Base-by-base conservation (phyloP, 805 yeast species). In the Lipomyces anomalus region DNA sequence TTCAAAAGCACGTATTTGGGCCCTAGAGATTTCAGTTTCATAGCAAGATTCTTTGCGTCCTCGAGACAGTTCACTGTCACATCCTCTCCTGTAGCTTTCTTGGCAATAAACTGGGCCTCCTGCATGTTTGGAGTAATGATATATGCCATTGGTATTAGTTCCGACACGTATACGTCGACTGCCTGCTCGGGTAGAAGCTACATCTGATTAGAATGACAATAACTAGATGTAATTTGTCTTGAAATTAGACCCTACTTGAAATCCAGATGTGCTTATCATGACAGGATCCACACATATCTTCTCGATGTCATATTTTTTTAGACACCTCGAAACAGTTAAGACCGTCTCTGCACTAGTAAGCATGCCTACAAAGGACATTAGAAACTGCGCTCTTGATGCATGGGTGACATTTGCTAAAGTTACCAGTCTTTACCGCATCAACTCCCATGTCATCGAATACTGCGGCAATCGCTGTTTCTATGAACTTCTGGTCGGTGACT, bases 261-360 rank as follows among this genome's bases (percentile, higher is more conserved):
- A 72, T 1, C 95, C 95, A 0, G 92, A 78, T 0, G 95, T 84
- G 3, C 92, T 79, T 6, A 82, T 79, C 76, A 87, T 74, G 4
- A 87, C 95, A 0, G 96, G 95, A 61, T 87, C 96, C 35, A 87
- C 70, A 1, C 85, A 78, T 18, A 86, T 54, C 3, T 70, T 63
- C 1, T 61, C 57, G 1, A 28, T 52, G 21, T 65, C 62, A 34
- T 63, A 55, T 26, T 61, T 55, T 1, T 56, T 58, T 22, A 76
- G 47, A 40, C 65, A 63, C 4, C 64, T 65, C 3, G 61, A 52
- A 35, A 84, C 64, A 0, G 72, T 75, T 2, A 63, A 64, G 9
- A 80, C 71, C 0, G 84, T 79, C 26, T 71, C 79, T 1, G 58
- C 57, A 1, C 82, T 78, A 16, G 66, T 51, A 26, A 83, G 70